Percentiles rank a stretch among this genome's conserved stretches.
phyloP scores from a whole-genome alignment of 2,329 filamentous ascomycete genomes.

The Fusarium torulosum region DNA sequence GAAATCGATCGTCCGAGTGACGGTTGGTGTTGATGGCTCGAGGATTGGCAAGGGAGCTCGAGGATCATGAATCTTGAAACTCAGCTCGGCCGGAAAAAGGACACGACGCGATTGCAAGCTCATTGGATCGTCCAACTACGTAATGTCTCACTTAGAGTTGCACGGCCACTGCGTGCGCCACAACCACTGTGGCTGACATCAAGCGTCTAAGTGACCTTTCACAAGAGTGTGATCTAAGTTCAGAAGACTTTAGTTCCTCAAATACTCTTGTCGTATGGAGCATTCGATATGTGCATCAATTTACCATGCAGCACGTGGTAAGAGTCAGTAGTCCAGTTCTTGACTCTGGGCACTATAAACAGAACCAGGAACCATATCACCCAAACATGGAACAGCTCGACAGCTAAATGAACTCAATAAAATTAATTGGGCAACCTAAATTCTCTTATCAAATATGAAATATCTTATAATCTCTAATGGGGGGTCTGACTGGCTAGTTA shows the following conservation, averaged over 20 bases:
- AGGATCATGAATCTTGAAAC: conserved; percentile 44
- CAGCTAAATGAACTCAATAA: no score
- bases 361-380: no score
- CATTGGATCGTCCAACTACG: conserved; percentile 46
- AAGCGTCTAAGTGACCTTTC: not conserved
- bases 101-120: conserved; percentile 51
- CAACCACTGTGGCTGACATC: conserved; percentile 14
- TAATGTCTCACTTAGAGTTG: conserved; percentile 32
- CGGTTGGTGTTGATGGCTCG: conserved; percentile 31
- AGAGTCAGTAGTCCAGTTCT: not conserved
- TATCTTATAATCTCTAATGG: no score
- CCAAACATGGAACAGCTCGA: no score
- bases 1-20: conserved; percentile 19
- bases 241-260: no score
- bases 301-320: not conserved
- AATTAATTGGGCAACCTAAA: no score
- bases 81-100: conserved; percentile 46
- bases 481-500: no score
- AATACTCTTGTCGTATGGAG: no score
- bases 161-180: conserved; percentile 24
- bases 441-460: no score
- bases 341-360: not conserved
- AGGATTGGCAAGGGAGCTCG: conserved; percentile 44
- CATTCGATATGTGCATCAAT: not conserved
- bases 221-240: not conserved